Evolutionary conservation across 2,329 filamentous ascomycete species (phyloP).

Genomic region (Epichloe coenophiala): DNA sequence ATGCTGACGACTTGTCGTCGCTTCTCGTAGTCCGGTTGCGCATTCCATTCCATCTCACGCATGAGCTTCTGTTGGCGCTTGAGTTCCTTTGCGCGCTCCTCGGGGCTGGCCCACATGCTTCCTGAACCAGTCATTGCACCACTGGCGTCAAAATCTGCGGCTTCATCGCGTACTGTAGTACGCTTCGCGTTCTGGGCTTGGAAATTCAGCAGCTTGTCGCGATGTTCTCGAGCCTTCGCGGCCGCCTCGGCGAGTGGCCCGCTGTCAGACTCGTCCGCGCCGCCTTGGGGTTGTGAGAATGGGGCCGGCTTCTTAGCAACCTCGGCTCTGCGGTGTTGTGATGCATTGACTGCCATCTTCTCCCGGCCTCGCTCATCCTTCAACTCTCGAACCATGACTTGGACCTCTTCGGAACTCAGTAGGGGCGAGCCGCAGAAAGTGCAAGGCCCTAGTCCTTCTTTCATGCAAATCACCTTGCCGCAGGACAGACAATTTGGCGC

Average conservation of each 20-base stretch:
- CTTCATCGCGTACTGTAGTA: conserved; percentile 79
- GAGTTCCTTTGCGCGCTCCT: conserved; percentile 68
- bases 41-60: conserved; percentile 76
- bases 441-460: conserved; percentile 86
- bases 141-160: conserved; percentile 45
- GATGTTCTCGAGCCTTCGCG: conserved; percentile 58
- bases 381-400: conserved; percentile 73
- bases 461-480: conserved; percentile 89
- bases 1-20: conserved; percentile 72
- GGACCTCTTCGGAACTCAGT: conserved; percentile 58
- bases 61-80: conserved; percentile 76
- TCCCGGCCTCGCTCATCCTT: conserved; percentile 77
- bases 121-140: conserved; percentile 30
- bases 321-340: conserved; percentile 51
- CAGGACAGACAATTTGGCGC: conserved; percentile 88
- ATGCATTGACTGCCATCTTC: conserved; percentile 70
- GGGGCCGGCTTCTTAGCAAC: conserved; percentile 46
- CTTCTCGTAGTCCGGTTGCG: conserved; percentile 79
- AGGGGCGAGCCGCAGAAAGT: conserved; percentile 75
- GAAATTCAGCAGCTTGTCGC: conserved; percentile 71
- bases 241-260: conserved; percentile 41
- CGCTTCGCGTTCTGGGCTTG: conserved; percentile 76
- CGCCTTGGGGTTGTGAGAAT: conserved; percentile 37
- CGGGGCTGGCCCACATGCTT: conserved; percentile 68
- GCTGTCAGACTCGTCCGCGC: conserved; percentile 15